phyloP scores from a whole-genome alignment of 2,329 filamentous ascomycete species.

The Sphaerulina vaccinii region DNA sequence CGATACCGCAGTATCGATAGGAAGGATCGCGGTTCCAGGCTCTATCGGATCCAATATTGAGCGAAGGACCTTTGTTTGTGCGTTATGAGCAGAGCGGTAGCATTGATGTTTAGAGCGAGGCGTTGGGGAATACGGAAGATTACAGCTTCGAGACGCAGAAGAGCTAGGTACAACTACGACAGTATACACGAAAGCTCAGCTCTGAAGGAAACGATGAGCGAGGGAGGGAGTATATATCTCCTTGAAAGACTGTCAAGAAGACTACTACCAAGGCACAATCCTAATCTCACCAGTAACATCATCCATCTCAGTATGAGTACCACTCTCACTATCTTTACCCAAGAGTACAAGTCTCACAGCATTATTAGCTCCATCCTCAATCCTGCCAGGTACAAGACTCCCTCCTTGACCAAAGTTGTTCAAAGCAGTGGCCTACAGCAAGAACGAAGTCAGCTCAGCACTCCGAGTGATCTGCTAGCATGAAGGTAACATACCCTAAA shows the following conservation, averaged over 20 bases:
- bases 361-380: slow-evolving; percentile 19
- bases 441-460: too few species aligned
- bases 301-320: slow-evolving; percentile 16
- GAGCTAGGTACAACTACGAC: background rate
- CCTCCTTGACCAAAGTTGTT: slow-evolving; percentile 17
- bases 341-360: slow-evolving; percentile 15
- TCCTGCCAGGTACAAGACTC: slow-evolving; percentile 10
- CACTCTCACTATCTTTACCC: slow-evolving; percentile 20
- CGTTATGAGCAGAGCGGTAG: background rate
- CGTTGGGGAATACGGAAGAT: background rate
- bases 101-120: slow-evolving; percentile 8
- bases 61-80: too few species aligned
- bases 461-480: too few species aligned
- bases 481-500: slow-evolving; percentile 20
- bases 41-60: too few species aligned
- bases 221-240: background rate
- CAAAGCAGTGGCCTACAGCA: slow-evolving; percentile 14
- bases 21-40: background rate
- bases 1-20: slow-evolving; percentile 1
- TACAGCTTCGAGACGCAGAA: background rate
- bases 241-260: background rate
- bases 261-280: slow-evolving; percentile 17
- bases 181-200: background rate
- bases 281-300: slow-evolving; percentile 13
- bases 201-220: background rate